These are phyloP conservation scores for Chlorophyllum brunneum DNA, from an alignment of 768 basidiomycete genomes.

Conservation along the genomic window DNA sequence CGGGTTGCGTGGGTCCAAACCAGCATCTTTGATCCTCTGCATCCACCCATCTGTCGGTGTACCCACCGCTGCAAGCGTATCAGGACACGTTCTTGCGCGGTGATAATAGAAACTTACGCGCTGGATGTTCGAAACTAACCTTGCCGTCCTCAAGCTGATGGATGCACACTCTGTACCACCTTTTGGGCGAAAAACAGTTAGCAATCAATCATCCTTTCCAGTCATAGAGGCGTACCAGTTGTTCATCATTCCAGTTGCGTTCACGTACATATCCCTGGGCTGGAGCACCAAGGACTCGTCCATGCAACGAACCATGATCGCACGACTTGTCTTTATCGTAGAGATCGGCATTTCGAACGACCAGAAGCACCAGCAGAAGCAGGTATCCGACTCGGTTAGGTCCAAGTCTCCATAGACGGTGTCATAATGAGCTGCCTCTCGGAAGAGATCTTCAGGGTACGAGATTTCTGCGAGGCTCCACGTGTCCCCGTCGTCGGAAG, in stretches of 20 bases:
- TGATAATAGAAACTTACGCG: conserved; percentile 21
- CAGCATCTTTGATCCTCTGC: conserved; percentile 48
- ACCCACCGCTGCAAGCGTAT: conserved; percentile 36
- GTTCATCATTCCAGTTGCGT: conserved; percentile 61
- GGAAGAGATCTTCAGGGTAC: conserved; percentile 51
- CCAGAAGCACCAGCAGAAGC: conserved; percentile 55
- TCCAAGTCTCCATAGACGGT: conserved; percentile 47
- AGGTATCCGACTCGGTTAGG: conserved; percentile 42
- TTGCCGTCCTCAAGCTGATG: conserved; percentile 28
- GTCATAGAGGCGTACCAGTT: conserved; percentile 39
- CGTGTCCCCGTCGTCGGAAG: no score
- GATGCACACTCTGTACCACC: conserved; percentile 57
- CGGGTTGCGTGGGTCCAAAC: conserved; percentile 40
- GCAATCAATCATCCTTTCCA: background rate
- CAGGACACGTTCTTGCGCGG: no score
- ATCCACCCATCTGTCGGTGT: conserved; percentile 54
- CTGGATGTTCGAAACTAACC: conserved; percentile 57
- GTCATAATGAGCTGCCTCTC: conserved; percentile 30
- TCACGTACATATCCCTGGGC: conserved; percentile 56
- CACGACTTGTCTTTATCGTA: no score
- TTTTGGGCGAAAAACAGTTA: no score
- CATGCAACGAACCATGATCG: no score
- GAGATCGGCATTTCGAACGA: no score
- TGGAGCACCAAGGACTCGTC: no score
- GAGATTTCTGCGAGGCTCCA: conserved; percentile 41